Percentiles rank a stretch among this genome's conserved stretches.
Evolutionary conservation across 352 stramenopile species (phyloP).

Genomic region (Pythium angustatum): DNA sequence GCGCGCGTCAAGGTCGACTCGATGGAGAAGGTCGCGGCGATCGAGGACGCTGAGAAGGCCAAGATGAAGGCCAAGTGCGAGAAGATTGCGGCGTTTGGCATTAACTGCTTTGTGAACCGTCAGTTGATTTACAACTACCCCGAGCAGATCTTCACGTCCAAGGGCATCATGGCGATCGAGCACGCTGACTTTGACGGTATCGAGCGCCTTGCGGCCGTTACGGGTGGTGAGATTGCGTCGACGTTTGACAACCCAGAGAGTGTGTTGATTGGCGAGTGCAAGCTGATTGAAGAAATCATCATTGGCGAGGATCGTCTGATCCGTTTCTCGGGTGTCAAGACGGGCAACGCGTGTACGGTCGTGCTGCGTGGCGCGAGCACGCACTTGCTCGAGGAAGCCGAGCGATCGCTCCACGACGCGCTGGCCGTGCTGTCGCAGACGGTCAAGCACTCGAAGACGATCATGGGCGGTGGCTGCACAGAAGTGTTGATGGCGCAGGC

Average conservation of each 20-base stretch:
- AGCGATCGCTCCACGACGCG: constrained; percentile 99
- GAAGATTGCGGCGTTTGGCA: constrained; percentile 97
- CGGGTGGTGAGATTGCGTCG: constrained; percentile 93
- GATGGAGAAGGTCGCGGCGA: constrained; percentile 98
- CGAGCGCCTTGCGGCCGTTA: constrained; percentile 96
- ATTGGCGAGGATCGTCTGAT: constrained; percentile 98
- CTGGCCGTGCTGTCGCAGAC: constrained; percentile 97
- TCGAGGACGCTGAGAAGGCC: constrained; percentile 98
- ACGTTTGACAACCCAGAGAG: constrained; percentile 98
- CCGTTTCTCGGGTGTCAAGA: constrained; percentile 97
- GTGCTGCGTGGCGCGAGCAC: constrained; percentile 93
- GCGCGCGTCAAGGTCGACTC: constrained; percentile 97
- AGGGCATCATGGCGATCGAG: constrained; percentile 99
- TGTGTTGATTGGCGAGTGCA: constrained; percentile 96
- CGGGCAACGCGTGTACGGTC: constrained; percentile 93
- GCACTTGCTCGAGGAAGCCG: constrained; percentile 98
- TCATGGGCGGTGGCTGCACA: constrained; percentile 97
- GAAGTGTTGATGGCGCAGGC: constrained; percentile 97
- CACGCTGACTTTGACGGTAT: constrained; percentile 99
- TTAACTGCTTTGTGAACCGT: constrained; percentile 99
- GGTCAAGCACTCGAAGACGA: constrained; percentile 95
- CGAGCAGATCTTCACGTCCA: constrained; percentile 98
- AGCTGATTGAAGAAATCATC: constrained; percentile 98
- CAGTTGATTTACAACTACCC: constrained; percentile 99
- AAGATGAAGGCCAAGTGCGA: constrained; percentile 99